A percentile compares a stretch with the other conserved stretches of the same genome.
Evolutionary conservation across 352 stramenopile genomes (phyloP).

Genomic region (Phytopythium chamaehyphon): DNA sequence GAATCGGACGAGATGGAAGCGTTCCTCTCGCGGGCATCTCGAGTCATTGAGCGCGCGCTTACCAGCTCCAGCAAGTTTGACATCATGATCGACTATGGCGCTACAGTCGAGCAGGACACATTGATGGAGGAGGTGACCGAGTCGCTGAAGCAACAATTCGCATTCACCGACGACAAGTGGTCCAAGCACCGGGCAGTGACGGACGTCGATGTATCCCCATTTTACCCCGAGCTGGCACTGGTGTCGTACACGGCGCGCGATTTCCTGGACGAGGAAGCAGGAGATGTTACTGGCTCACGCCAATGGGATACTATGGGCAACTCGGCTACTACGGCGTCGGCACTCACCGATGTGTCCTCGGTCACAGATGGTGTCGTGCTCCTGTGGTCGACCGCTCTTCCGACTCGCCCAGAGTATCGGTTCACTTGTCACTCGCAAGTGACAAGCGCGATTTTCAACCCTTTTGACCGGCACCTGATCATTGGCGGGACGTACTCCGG

Average conservation of each 20-base stretch:
- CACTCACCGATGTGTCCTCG: slow-evolving; percentile 49
- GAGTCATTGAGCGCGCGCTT: slow-evolving; percentile 78
- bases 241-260: slow-evolving; percentile 63
- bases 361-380: slow-evolving; percentile 80
- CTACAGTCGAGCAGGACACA: slow-evolving; percentile 60
- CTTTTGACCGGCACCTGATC: slow-evolving; percentile 83
- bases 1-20: slow-evolving; percentile 73
- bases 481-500: slow-evolving; percentile 84
- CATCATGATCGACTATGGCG: slow-evolving; percentile 84
- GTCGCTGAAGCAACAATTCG: slow-evolving; percentile 64
- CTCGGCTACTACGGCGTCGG: slow-evolving; percentile 22
- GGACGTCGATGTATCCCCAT: slow-evolving; percentile 78
- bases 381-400: slow-evolving; percentile 82
- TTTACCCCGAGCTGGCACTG: slow-evolving; percentile 77
- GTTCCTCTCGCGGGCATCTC: slow-evolving; percentile 73
- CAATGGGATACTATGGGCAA: slow-evolving; percentile 76
- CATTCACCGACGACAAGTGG: slow-evolving; percentile 79
- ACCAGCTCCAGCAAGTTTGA: slow-evolving; percentile 74
- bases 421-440: slow-evolving; percentile 87
- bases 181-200: slow-evolving; percentile 78
- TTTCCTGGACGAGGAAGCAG: slow-evolving; percentile 71
- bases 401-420: slow-evolving; percentile 74
- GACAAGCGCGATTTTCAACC: slow-evolving; percentile 84
- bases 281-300: slow-evolving; percentile 42
- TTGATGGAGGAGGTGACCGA: slow-evolving; percentile 52